A percentile compares a stretch with the other conserved stretches of the same genome.
These are phyloP conservation scores for Acer saccharum DNA, from an alignment of 345 rosid species.

Conservation along the genomic window DNA sequence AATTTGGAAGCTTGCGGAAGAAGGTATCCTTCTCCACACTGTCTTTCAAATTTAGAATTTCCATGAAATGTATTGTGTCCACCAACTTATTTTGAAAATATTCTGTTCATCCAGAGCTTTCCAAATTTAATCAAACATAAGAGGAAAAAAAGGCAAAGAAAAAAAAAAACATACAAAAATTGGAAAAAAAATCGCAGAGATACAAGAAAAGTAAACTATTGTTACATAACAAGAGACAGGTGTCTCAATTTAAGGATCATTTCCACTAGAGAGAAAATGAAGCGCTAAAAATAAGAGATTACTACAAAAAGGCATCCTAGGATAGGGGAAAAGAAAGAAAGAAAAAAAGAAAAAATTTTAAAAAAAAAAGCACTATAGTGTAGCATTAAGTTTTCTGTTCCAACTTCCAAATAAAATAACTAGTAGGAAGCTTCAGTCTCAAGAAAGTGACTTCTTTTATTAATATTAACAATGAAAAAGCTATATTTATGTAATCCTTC, in stretches of 20 bases:
- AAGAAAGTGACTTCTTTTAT: background rate
- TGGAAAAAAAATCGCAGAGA: background rate
- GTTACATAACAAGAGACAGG: background rate
- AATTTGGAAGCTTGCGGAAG: constrained; percentile 95
- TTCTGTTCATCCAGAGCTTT: constrained; percentile 56
- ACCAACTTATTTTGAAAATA: constrained; percentile 99
- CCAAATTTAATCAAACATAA: background rate
- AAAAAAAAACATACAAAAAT: background rate
- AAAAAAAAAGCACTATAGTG: background rate
- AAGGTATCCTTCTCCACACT: constrained; percentile 94
- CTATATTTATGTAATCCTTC: background rate
- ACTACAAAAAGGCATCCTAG: background rate
- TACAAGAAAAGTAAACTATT: background rate
- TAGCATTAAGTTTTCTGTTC: background rate
- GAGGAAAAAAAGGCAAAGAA: constrained; percentile 9
- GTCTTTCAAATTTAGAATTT: constrained; percentile 92
- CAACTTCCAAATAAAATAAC: background rate
- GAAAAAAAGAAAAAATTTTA: background rate
- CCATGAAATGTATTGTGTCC: constrained; percentile 99
- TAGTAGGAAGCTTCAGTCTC: background rate
- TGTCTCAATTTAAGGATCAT: background rate
- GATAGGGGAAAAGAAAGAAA: background rate
- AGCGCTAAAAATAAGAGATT: background rate
- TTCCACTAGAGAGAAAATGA: background rate
- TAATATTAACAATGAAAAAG: background rate